Percentiles rank a stretch among this genome's conserved stretches.
phyloP scores from a whole-genome alignment of 805 yeast genomes.

The Ogataea trehalophila region DNA sequence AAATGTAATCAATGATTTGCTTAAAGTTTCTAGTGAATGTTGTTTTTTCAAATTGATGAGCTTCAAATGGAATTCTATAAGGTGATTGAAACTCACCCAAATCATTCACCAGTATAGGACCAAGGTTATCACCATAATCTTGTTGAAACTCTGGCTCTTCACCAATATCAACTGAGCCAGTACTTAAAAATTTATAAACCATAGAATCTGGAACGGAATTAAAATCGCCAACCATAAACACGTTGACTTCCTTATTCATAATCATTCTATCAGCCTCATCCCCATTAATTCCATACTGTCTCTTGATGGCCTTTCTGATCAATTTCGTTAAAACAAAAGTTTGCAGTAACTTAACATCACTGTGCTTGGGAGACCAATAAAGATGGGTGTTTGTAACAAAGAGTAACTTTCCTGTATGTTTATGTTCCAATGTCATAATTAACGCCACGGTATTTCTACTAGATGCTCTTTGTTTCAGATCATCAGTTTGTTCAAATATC shows the following conservation, averaged over 20 bases:
- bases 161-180: conserved; percentile 20
- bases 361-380: conserved; percentile 50
- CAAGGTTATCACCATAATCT: conserved; percentile 16
- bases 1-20: conserved; percentile 54
- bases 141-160: conserved; percentile 16
- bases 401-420: conserved; percentile 33
- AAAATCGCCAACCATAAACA: conserved; percentile 53
- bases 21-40: conserved; percentile 47
- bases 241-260: conserved; percentile 26
- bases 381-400: conserved; percentile 56
- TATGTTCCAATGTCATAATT: conserved; percentile 44
- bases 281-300: conserved; percentile 11
- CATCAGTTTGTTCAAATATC: conserved; percentile 31
- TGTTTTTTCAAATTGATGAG: conserved; percentile 27
- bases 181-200: conserved; percentile 40
- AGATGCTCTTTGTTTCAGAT: conserved; percentile 32
- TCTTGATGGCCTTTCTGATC: conserved; percentile 25
- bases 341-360: conserved; percentile 52
- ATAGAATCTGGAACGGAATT: conserved; percentile 48
- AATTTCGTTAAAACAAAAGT: conserved; percentile 39
- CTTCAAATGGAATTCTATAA: conserved; percentile 22
- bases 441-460: conserved; percentile 55
- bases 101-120: conserved; percentile 6
- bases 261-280: conserved; percentile 9
- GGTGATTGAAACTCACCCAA: conserved; percentile 25